Base-by-base conservation (phyloP, 495 filamentous ascomycete genomes). In the Neurospora cerealis region DNA sequence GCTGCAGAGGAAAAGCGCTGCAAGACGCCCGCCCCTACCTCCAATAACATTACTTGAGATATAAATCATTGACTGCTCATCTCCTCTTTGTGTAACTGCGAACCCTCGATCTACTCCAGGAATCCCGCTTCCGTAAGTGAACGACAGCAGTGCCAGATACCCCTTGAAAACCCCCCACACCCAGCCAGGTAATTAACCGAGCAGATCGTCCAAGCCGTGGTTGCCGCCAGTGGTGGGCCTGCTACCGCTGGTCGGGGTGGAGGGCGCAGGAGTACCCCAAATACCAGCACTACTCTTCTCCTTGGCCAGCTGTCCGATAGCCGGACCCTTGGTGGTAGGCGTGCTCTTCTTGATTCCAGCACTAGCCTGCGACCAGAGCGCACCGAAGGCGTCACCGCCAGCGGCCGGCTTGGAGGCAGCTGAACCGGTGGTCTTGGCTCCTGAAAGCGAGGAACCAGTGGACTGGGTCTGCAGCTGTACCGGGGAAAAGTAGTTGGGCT, bases 401-500 rank as follows among this genome's bases (percentile, higher is more conserved):
- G 80, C 74, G 6, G 85, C 80, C 15, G 89, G 73, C 74, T 91
- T 93, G 70, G 89, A 81, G 2, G 85, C 82, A 2, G 86, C 60
- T 11, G 76, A 71, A 5, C 71, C 69, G 21, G 70, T 42, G 39
- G 71, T 21, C 69, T 78, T 80, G 13, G 70, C 10, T 1, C 44
- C 79, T 46, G 79, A 70, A 75, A 80, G 73, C 37, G 76, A 74
- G 21, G 81, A 75, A 19, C 75, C 60, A 36, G 78, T 77, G 60
- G 69, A 72, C 69, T 41, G 83, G 13, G 36, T 82, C 77, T 76
- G 81, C 75, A 77, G 84, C 40, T 76, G 86, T 39, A 97, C 89
- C 11, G 95, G 95, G 44, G 93, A 95, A 83, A 94, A 99, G 85
- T 99, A 99, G 83, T 99, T 99, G 38, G 96, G 96, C 37, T 89